These are phyloP conservation scores for Globisporangium irregulare DNA, from an alignment of 352 stramenopile genomes.

Conservation along the genomic window DNA sequence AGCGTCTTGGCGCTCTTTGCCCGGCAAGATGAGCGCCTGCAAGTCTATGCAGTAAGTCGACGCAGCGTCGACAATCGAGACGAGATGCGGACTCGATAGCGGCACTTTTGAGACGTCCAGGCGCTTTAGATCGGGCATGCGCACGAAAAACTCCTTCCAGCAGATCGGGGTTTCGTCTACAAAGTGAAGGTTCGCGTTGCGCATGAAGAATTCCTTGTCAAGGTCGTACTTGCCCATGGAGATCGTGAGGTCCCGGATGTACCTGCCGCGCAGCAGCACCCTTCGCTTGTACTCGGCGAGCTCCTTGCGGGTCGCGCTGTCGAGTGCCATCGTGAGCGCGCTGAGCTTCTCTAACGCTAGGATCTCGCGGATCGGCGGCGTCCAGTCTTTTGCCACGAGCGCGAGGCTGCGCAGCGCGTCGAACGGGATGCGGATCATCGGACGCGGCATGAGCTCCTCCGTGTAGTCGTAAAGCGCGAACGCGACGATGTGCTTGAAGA, in stretches of 20 bases:
- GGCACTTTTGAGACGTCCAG: slow-evolving; percentile 39
- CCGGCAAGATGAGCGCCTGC: slow-evolving; percentile 38
- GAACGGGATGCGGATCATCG: slow-evolving; percentile 8
- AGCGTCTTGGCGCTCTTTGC: slow-evolving; percentile 23
- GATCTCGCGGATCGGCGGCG: slow-evolving; percentile 30
- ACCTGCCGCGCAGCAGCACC: slow-evolving; percentile 23
- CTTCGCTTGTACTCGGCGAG: slow-evolving; percentile 14
- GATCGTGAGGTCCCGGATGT: slow-evolving; percentile 29
- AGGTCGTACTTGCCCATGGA: slow-evolving; percentile 21
- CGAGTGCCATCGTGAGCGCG: slow-evolving; percentile 30
- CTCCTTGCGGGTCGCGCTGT: slow-evolving; percentile 24
- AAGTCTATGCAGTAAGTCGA: slow-evolving; percentile 28
- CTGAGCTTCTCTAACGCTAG: slow-evolving; percentile 23
- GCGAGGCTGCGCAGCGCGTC: slow-evolving; percentile 21
- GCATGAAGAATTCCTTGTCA: slow-evolving; percentile 28
- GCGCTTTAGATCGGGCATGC: slow-evolving; percentile 33
- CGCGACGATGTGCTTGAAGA: slow-evolving; percentile 33
- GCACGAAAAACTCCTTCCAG: slow-evolving; percentile 33
- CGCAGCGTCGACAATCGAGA: slow-evolving; percentile 31
- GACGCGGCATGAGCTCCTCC: slow-evolving; percentile 14
- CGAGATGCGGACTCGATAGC: slow-evolving; percentile 31
- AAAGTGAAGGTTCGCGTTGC: slow-evolving; percentile 18
- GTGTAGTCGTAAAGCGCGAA: slow-evolving; percentile 24
- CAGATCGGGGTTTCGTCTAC: slow-evolving; percentile 27
- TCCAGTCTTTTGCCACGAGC: slow-evolving; percentile 36